Base-by-base conservation (phyloP, 1,139 yeast species). In the Nadsonia commutata region DNA sequence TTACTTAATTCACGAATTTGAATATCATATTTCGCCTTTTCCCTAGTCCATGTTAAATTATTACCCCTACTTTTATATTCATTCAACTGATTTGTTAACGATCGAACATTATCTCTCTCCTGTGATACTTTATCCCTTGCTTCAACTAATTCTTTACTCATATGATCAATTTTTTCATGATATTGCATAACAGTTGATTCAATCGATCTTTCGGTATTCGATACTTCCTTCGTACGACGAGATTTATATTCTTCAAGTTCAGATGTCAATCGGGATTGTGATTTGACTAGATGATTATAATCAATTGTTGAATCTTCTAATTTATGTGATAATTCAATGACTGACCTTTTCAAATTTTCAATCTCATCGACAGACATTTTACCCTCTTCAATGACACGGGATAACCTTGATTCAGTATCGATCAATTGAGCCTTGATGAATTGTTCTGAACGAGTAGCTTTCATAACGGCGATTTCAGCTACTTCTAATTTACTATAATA, bases 401-500 rank as follows among this genome's bases (percentile, higher is more conserved):
- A 65, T 45, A 80, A 63, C 20, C 77, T 71, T 39, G 66, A 72
- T 47, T 69, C 70, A 2, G 73, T 65, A 27, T 79, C 85, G 19
- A 64, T 61, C 46, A 79, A 64, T 51, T 84, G 86, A 36, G 66
- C 65, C 41, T 62, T 64, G 7, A 81, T 71, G 43, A 67, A 61
- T 42, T 71, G 71, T 55, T 80, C 88, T 17, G 80, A 76, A 50
- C 83, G 68, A 38, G 66, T 58, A 2, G 85, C 75, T 42, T 76
- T 71, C 40, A 71, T 66, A 2, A 82, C 76, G 2, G 85, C 80
- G 41, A 79, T 70, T 55, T 88, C 95, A 0, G 94, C 90, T 47
- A 76, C 71, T 54, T 85, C 94, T 33, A 86, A 66, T 52, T 83
- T 82, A 48, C 70, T 68, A 53, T 72, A 76, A 55, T 84, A 82